phyloP scores from a whole-genome alignment of 1,284 basidiomycete species.

The Austropuccinia psidii region DNA sequence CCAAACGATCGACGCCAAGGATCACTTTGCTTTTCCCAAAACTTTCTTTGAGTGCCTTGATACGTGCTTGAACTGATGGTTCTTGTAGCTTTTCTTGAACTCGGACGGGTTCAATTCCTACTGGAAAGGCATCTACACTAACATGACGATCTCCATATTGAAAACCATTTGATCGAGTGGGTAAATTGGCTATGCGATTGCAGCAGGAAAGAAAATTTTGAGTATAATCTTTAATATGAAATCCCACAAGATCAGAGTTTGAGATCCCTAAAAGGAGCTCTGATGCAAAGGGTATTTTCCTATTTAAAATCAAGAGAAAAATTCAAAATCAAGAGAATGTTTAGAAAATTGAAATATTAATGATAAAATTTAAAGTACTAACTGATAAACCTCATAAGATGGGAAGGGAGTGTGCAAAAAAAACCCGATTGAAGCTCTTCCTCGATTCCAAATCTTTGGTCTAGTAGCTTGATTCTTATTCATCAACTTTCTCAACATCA shows the following conservation, averaged over 20 bases:
- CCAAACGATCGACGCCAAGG: slow-evolving; percentile 92
- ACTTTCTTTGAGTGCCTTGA: slow-evolving; percentile 71
- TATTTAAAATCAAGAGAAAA: slow-evolving; percentile 46
- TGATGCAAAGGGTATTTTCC: slow-evolving; percentile 88
- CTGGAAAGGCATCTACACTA: slow-evolving; percentile 96
- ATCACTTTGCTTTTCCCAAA: slow-evolving; percentile 95
- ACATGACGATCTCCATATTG: slow-evolving; percentile 90
- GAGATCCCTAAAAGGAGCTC: slow-evolving; percentile 92
- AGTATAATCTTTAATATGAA: slow-evolving; percentile 99
- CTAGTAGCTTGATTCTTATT: slow-evolving; percentile 39
- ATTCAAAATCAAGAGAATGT: background rate
- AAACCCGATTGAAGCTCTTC: slow-evolving; percentile 64
- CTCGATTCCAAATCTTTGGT: slow-evolving; percentile 57
- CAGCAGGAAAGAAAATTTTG: slow-evolving; percentile 97
- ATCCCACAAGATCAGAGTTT: slow-evolving; percentile 92
- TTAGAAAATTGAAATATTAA: no score
- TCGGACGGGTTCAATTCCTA: slow-evolving; percentile 88
- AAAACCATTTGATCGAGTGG: slow-evolving; percentile 95
- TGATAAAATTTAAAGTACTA: slow-evolving; percentile 43
- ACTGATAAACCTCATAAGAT: slow-evolving; percentile 95
- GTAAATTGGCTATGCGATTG: slow-evolving; percentile 84
- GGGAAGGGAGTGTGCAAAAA: slow-evolving; percentile 99
- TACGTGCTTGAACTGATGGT: slow-evolving; percentile 67
- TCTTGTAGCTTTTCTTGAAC: slow-evolving; percentile 80
- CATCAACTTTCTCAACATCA: background rate